Base-by-base conservation (phyloP, 441 rosid genomes). In the Gossypium schwendimanii region DNA sequence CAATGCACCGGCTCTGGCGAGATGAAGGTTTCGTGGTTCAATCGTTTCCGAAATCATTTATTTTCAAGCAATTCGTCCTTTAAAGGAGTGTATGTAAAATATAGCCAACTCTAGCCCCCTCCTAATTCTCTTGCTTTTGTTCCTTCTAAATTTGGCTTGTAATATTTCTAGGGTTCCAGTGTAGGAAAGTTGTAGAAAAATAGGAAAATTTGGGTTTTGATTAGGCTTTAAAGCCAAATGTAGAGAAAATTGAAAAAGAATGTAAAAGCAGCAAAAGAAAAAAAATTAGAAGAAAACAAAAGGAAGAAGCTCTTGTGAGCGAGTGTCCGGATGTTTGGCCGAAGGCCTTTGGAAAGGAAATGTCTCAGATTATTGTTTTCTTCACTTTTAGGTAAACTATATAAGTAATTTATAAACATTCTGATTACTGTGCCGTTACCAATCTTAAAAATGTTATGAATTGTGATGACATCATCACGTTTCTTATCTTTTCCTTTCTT, bases 1-100 rank as follows among this genome's bases (percentile, higher is more conserved):
- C 93, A 93, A 59, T 95, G 99, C 87, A 95, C 99, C 0, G 99
- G 99, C 31, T 85, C 88, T 1, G 93, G 86, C 0, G 93, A 89
- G 76, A 79, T 84, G 72, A 83, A 79, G 75, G 75, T 69, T 8
- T 79, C 87, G 3, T 87, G 88, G 91, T 81, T 86, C 69, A 82
- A 81, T 69, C 85, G 79, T 15, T 61, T 84, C 73, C 80, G 87
- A 79, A 82, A 85, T 75, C 81, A 83, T 77, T 78, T 86, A 31
- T 81, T 82, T 79, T 88, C 78, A 68, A 82, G 82, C 45, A 76
- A 73, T 72, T 41, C 75, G 5, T 79, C 82, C 45, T 58, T 70
- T 11, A 77, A 77, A 73, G 81, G 81, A 81, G 79, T 64, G 78
- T 71, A 80, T 89, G 90, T 90, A 85, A 76, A 84, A 84, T 82